phyloP scores from a whole-genome alignment of 108 stramenopile species.

The Parmales sp. region DNA sequence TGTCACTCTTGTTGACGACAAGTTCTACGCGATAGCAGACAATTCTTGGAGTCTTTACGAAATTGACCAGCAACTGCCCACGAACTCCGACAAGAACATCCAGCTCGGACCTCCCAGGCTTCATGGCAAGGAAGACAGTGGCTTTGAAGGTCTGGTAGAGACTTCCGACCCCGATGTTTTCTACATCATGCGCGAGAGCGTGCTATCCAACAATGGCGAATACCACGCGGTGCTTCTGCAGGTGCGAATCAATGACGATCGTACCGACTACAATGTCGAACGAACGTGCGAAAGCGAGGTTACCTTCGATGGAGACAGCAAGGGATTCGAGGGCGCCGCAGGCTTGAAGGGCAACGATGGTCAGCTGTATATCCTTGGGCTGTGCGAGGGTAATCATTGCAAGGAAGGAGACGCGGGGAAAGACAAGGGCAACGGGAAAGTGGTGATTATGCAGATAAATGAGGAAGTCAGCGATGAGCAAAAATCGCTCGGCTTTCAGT shows the following conservation, averaged over 20 bases:
- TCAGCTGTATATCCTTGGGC: slow-evolving; percentile 41
- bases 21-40: slow-evolving; percentile 2
- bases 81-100: not conserved
- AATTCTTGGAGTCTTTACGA: not conserved
- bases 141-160: slow-evolving; percentile 51
- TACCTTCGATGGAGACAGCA: slow-evolving; percentile 48
- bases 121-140: slow-evolving; percentile 3
- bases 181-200: slow-evolving; percentile 53
- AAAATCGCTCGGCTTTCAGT: no score
- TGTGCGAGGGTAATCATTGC: slow-evolving; percentile 70
- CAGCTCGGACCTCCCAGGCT: not conserved
- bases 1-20: not conserved
- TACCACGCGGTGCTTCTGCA: slow-evolving; percentile 44
- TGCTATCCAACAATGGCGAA: slow-evolving; percentile 25
- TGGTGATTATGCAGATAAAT: slow-evolving; percentile 51
- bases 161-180: slow-evolving; percentile 34
- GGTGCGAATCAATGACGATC: slow-evolving; percentile 17
- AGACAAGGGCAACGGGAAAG: slow-evolving; percentile 47
- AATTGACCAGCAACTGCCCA: not conserved
- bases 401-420: slow-evolving; percentile 31
- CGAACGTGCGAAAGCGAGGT: slow-evolving; percentile 38
- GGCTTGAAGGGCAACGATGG: slow-evolving; percentile 29
- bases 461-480: slow-evolving; percentile 37
- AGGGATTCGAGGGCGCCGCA: slow-evolving; percentile 65
- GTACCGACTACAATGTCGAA: slow-evolving; percentile 27